Evolutionary conservation across 306 rosid species (phyloP), one percentile per base, ranked within the genome.

Genomic region (Psophocarpus tetragonolobus): DNA sequence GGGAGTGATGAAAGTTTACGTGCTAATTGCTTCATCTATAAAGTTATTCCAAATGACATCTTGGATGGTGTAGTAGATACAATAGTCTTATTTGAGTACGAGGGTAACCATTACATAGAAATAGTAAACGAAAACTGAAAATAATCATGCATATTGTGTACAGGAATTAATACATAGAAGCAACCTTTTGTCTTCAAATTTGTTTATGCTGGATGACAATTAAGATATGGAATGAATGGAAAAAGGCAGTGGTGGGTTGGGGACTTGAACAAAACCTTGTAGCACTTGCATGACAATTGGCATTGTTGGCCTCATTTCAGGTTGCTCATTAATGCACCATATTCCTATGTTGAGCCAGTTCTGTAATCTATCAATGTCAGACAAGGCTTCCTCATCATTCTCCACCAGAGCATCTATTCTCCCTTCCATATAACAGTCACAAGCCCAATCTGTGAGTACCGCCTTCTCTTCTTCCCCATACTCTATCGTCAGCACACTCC

Each of bases 321-420:
- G 85, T 13, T 73, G 71, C 73, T 83, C 90, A 17, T 80, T 85
- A 64, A 86, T 83, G 80, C 87, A 86, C 89, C 83, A 86, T 23
- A 86, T 61, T 77, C 87, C 83, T 67, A 68, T 73, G 63, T 56
- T 81, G 6, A 83, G 73, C 87, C 85, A 86, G 9, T 35, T 77
- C 4, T 68, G 72, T 4, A 54, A 6, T 80, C 80, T 80, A 1
- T 3, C 76, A 12, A 0, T n/a, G 61, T 86, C 87, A 44, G 18
- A 69, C 32, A 83, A 45, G 1, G 84, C 90, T 30, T 83, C 90
- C 20, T n/a, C 7, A 18, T 86, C 90, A 0, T 74, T 51, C 64
- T 77, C 87, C 62, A 68, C 83, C 10, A 86, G 3, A 56, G 20
- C 32, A 13, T 86, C 82, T 32, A 69, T 23, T 24, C 77, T 83